A percentile compares a stretch with the other conserved stretches of the same genome.
Conservation (phyloP, 1,284 basidiomycete genomes). For the Sanguinoderma infundibulare region DNA sequence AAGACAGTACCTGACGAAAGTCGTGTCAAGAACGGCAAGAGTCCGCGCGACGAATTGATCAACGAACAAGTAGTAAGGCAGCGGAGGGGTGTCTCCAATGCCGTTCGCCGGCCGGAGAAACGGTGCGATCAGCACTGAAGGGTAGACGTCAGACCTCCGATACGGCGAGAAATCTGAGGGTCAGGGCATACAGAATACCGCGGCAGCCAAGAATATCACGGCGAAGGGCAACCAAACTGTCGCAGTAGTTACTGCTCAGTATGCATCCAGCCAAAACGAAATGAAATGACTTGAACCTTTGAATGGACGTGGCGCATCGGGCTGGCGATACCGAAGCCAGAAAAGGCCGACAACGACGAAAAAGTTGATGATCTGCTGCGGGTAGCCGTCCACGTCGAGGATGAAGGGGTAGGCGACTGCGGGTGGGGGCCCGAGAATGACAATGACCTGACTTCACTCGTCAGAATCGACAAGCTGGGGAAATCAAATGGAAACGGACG, state of each 20-base stretch:
- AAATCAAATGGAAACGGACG: conserved; percentile 36
- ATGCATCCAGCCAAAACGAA: not conserved
- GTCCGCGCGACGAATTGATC: not conserved
- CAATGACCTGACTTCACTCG: conserved; percentile 43
- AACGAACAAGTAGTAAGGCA: conserved; percentile 61
- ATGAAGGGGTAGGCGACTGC: conserved; percentile 73
- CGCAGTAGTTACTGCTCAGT: not conserved
- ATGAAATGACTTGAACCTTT: conserved; percentile 40
- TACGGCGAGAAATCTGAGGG: not conserved
- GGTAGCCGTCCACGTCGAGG: conserved; percentile 64
- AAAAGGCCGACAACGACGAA: conserved; percentile 62
- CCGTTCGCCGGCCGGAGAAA: conserved; percentile 58
- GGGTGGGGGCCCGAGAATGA: conserved; percentile 60
- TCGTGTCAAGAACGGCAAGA: not conserved
- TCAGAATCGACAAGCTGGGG: not conserved
- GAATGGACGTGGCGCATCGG: conserved; percentile 54
- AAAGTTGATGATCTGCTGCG: conserved; percentile 58
- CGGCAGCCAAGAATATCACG: conserved; percentile 56
- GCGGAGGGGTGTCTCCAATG: conserved; percentile 60
- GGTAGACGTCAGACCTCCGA: not conserved
- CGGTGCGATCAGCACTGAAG: conserved; percentile 55
- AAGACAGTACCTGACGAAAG: conserved; percentile 49
- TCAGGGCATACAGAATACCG: conserved; percentile 48
- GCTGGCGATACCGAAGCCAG: conserved; percentile 57
- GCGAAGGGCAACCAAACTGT: conserved; percentile 62